Evolutionary conservation across 2,329 filamentous ascomycete genomes (phyloP).

Genomic region (Aspergillus udagawae): DNA sequence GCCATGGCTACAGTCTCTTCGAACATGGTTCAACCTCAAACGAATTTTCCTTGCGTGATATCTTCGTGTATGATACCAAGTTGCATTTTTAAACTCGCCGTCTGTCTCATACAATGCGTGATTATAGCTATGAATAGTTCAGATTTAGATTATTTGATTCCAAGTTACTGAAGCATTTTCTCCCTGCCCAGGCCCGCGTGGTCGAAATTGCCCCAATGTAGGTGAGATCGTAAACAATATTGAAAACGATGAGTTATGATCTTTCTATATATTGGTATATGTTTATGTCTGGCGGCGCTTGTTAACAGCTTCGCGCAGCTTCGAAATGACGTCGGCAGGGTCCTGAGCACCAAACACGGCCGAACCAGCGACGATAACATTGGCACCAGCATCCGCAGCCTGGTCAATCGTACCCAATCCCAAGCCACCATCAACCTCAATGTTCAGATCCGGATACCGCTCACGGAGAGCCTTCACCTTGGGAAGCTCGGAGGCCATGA

Average conservation of each 20-base stretch:
- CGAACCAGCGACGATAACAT: conserved; percentile 95
- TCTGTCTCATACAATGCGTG: neutral
- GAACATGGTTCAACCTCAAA: neutral
- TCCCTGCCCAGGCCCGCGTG: too few relatives aligned
- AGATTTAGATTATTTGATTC: neutral
- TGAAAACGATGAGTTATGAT: neutral
- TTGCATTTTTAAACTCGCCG: neutral
- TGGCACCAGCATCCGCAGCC: conserved; percentile 90
- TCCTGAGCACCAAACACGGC: conserved; percentile 92
- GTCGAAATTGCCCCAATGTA: neutral
- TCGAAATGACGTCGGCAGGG: conserved; percentile 78
- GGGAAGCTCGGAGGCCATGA: conserved; percentile 93
- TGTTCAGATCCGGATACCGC: conserved; percentile 87
- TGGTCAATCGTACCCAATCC: conserved; percentile 86
- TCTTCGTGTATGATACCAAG: neutral
- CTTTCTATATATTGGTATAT: neutral
- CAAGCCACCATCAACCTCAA: conserved; percentile 93
- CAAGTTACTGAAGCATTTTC: too few relatives aligned
- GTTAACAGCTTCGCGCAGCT: conserved; percentile 76
- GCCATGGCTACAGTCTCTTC: neutral
- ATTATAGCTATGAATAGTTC: neutral
- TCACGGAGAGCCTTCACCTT: conserved; percentile 82
- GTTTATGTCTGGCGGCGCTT: conserved; percentile 40
- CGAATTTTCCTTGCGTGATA: neutral
- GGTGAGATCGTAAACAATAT: neutral